Evolutionary conservation across 805 yeast genomes (phyloP), one percentile per base, ranked within the genome.

Genomic region (Ogataea allantospora): DNA sequence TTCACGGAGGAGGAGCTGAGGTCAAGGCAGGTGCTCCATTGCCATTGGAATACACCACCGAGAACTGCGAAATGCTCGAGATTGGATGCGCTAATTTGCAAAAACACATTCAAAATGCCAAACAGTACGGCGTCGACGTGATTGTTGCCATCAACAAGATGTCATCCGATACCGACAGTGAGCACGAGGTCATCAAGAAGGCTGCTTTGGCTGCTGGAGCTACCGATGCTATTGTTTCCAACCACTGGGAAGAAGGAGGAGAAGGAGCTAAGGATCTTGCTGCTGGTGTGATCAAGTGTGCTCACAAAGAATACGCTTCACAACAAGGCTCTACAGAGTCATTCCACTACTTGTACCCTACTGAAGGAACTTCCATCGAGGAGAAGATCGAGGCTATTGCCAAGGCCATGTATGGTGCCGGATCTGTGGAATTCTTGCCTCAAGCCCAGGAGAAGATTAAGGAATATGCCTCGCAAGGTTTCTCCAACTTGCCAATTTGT

Each of bases 181-280:
- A 91, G 68, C 79, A 86, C 50, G 83, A 76, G 37, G 77, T 82
- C 26, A 87, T 91, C 51, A 84, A 79, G 55, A 75, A 78, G 55
- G 89, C 85, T 49, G 84, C 98, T 7, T 53, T 83, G 33, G 76
- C 75, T 55, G 95, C 96, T n/a, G 98, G 98, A 51, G 98, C 98
- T 7, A 72, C 73, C 46, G 95, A 81, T 58, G 97, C 97, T 9
- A 87, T 88, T 49, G 80, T 85, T 12, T 78, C 96, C 6, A 84
- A 82, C 66, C 98, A 91, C 66, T 91, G 96, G 95, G 95, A 86
- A 51, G 76, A 86, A 65, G 98, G 98, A 68, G 98, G 98, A 48
- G 66, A 67, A 44, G 98, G 98, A 40, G 95, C 98, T 17, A 60
- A 85, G 40, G 80, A 75, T 23, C 75, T 91, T 42, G 98, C 98